Conservation (phyloP, 768 basidiomycete species). For the Russula foetens region DNA sequence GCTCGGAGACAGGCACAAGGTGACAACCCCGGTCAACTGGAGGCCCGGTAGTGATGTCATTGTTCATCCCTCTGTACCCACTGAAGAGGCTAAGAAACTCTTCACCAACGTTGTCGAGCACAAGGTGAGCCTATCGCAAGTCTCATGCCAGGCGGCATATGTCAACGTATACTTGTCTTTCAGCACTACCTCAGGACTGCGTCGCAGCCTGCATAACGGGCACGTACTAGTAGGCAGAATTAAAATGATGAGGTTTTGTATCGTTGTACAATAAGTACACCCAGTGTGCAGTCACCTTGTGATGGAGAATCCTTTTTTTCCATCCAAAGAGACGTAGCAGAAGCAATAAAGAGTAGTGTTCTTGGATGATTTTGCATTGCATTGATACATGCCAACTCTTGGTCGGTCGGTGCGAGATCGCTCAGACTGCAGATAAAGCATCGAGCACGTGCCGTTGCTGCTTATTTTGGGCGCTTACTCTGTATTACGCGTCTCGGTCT, state of each 20-base stretch:
- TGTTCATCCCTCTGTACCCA: constrained; percentile 73
- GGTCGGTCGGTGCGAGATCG: no score
- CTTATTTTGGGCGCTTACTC: background rate
- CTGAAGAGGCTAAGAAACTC: constrained; percentile 84
- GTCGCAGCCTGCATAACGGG: constrained; percentile 31
- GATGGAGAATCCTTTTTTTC: background rate
- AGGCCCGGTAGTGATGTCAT: constrained; percentile 90
- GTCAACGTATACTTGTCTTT: background rate
- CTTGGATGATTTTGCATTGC: no score
- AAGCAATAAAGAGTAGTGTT: background rate
- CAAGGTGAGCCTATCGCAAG: constrained; percentile 43
- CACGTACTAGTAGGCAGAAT: constrained; percentile 13
- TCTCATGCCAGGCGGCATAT: background rate
- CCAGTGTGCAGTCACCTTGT: background rate
- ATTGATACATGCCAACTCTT: no score
- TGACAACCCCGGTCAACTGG: constrained; percentile 95
- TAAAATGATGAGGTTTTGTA: constrained; percentile 5
- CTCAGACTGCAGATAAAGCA: no score
- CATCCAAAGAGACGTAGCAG: background rate
- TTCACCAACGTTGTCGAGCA: constrained; percentile 81
- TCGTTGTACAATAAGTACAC: background rate
- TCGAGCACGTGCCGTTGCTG: constrained; percentile 5
- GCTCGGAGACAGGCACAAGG: constrained; percentile 74
- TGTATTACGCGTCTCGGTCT: constrained; percentile 16
- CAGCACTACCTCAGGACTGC: constrained; percentile 89